Evolutionary conservation across 2,329 filamentous ascomycete species (phyloP).

Genomic region (Aureobasidium sp.): DNA sequence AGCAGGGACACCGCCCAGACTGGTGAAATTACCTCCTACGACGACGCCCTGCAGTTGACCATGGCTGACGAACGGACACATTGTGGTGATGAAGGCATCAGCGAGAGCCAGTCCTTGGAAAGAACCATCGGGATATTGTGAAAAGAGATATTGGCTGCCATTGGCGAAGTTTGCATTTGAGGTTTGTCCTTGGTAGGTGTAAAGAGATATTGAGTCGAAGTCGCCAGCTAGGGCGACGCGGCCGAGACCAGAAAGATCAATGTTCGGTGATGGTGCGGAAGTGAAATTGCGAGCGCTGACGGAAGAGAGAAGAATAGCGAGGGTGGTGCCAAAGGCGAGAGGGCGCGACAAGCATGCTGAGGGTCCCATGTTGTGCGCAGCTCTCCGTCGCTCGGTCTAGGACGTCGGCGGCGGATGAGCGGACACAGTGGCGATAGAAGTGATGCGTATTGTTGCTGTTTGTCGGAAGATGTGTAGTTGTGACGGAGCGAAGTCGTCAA

Average conservation of each 20-base stretch:
- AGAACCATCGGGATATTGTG: conserved; percentile 76
- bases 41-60: conserved; percentile 67
- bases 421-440: neutral
- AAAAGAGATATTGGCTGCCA: conserved; percentile 73
- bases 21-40: conserved; percentile 93
- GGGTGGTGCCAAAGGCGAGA: conserved; percentile 17
- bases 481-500: neutral
- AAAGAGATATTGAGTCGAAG: conserved; percentile 86
- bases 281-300: conserved; percentile 40
- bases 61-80: conserved; percentile 72
- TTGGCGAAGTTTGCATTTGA: conserved; percentile 62
- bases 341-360: conserved; percentile 14
- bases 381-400: conserved; percentile 5
- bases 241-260: conserved; percentile 73
- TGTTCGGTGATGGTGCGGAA: conserved; percentile 58
- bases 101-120: conserved; percentile 68
- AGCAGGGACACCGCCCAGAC: conserved; percentile 65
- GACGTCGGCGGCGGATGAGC: conserved; percentile 9
- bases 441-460: neutral
- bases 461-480: neutral
- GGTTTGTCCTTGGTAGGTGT: conserved; percentile 74
- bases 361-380: conserved; percentile 18
- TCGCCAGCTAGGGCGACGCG: conserved; percentile 80
- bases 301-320: conserved; percentile 1
- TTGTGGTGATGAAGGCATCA: conserved; percentile 70